A percentile compares a stretch with the other conserved stretches of the same genome.
phyloP scores from a whole-genome alignment of 495 filamentous ascomycete genomes.

The Aspergillus heteromorphus region DNA sequence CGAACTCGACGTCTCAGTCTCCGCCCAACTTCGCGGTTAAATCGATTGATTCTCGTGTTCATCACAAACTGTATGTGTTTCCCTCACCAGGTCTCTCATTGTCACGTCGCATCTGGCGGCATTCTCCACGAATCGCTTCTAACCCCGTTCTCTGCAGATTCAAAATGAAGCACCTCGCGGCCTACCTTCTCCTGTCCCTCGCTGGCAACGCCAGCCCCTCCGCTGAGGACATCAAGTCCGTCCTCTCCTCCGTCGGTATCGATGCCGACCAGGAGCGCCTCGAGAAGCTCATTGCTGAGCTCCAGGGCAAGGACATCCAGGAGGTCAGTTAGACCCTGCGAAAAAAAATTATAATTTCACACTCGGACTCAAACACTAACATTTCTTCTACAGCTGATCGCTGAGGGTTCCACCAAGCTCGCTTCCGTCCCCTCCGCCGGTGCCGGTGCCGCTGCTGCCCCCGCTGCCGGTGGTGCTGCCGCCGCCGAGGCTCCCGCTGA shows the following conservation, averaged over 20 bases:
- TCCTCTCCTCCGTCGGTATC: slow-evolving; percentile 92
- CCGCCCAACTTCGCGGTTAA: slow-evolving; percentile 81
- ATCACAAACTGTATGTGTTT: slow-evolving; percentile 25
- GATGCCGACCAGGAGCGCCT: slow-evolving; percentile 90
- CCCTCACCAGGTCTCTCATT: neutral
- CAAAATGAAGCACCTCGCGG: slow-evolving; percentile 99
- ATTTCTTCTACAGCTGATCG: slow-evolving; percentile 64
- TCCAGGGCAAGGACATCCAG: slow-evolving; percentile 96
- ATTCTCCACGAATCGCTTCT: too few relatives aligned
- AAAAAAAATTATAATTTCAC: neutral
- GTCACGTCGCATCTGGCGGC: slow-evolving; percentile 5
- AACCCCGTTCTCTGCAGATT: slow-evolving; percentile 25
- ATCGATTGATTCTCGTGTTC: slow-evolving; percentile 93
- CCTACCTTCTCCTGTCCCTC: slow-evolving; percentile 93
- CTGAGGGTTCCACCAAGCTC: slow-evolving; percentile 86
- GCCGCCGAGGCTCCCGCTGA: slow-evolving; percentile 63
- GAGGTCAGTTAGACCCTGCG: slow-evolving; percentile 58
- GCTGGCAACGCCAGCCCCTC: slow-evolving; percentile 90
- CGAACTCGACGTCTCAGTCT: slow-evolving; percentile 82
- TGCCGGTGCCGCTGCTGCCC: slow-evolving; percentile 62
- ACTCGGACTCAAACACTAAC: slow-evolving; percentile 8
- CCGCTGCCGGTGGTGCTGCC: slow-evolving; percentile 58
- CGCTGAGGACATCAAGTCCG: slow-evolving; percentile 78
- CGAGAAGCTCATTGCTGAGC: slow-evolving; percentile 77
- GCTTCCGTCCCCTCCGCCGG: slow-evolving; percentile 96